A percentile compares a stretch with the other conserved stretches of the same genome.
Conservation (phyloP, 108 stramenopile genomes). For the Conticribra guillardii region DNA sequence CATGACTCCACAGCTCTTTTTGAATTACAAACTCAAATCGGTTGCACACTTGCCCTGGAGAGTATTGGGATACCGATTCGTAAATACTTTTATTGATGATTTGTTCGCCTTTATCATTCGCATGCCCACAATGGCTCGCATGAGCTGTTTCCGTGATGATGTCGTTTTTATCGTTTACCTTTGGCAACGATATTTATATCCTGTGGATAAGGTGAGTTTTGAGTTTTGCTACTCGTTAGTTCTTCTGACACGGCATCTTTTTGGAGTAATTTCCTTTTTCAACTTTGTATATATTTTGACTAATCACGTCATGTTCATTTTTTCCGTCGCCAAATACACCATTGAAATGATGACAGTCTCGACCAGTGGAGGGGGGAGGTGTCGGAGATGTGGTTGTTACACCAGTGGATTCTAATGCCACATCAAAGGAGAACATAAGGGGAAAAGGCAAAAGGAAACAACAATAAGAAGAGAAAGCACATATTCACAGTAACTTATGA, state of each 20-base stretch:
- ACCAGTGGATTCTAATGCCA: background rate
- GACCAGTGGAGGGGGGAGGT: slow-evolving; percentile 71
- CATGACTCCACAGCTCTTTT: slow-evolving; percentile 91
- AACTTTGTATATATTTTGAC: no score
- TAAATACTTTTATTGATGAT: slow-evolving; percentile 97
- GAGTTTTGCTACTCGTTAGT: no score
- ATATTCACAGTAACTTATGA: no score
- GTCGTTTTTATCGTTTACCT: slow-evolving; percentile 94
- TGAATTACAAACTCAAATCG: slow-evolving; percentile 89
- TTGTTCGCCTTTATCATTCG: slow-evolving; percentile 96
- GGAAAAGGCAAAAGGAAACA: background rate
- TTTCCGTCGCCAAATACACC: no score
- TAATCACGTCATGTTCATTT: no score
- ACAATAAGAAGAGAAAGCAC: background rate
- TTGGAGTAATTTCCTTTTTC: no score
- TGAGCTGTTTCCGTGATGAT: slow-evolving; percentile 95
- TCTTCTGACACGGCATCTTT: no score
- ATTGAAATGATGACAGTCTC: no score
- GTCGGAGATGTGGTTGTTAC: background rate
- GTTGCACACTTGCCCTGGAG: slow-evolving; percentile 92
- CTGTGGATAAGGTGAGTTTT: slow-evolving; percentile 75
- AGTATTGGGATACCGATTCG: slow-evolving; percentile 87
- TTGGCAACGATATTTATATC: slow-evolving; percentile 96
- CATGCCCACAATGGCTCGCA: slow-evolving; percentile 96
- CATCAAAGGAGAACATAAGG: background rate